Base-by-base conservation (phyloP, 108 stramenopile genomes). In the Skeletonema menzelii region DNA sequence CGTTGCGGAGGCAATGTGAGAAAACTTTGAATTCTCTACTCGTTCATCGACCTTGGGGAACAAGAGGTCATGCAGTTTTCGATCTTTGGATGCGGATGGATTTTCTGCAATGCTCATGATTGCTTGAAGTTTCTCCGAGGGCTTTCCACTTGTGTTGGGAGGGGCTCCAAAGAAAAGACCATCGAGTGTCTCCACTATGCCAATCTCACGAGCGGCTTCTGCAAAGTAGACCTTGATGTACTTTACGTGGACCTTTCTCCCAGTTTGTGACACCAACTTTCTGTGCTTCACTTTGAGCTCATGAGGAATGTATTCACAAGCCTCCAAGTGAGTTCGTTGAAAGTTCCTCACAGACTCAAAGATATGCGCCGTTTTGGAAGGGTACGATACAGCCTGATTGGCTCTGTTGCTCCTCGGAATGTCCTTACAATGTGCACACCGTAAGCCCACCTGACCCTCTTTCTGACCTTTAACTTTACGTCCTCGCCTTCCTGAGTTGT, bases 171-270 rank as follows among this genome's bases (percentile, higher is more conserved):
- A 68, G 10, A 68, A 37, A 24, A 68, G 34, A 31, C 67, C 67
- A 55, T 68, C 58, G 67, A 37, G 67, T 38, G 67, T 38, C 32
- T 68, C 67, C 20, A 68, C 56, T 15, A 68, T 19, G 27, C 67
- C 67, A 37, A 68, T 38, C 8, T 68, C 67, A 68, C 67, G n/a
- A 24, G 56, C 56, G 7, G 67, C 67, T 27, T 68, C 67, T 1
- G 67, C 34, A 32, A 40, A 68, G 56, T 68, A 68, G 30, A 35
- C 67, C 35, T 57, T 56, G 32, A 68, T 26, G 14, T 57, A 28
- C 56, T 38, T 68, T 17, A 56, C 56, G 10, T 55, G 53, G 28
- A 57, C 38, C 28, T 68, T 68, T 20, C 20, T 37, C 13, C 19
- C 35, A 12, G 20, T 13, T 13, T 38, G 12, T 13, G 12, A 38